Percentiles rank a stretch among this genome's conserved stretches.
phyloP scores from a whole-genome alignment of 306 rosid genomes.

The Inga oerstediana region DNA sequence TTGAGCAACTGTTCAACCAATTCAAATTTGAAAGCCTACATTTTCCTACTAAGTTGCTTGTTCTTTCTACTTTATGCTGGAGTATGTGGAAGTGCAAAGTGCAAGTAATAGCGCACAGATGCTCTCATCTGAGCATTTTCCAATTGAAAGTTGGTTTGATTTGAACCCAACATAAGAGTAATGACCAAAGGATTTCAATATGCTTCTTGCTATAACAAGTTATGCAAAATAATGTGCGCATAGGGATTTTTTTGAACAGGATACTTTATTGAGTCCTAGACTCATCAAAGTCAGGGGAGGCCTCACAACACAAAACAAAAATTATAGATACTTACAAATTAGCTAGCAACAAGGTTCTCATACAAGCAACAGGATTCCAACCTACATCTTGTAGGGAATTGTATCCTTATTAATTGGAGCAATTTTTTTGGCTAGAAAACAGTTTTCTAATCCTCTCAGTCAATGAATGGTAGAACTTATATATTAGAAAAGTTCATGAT shows the following conservation, averaged over 20 bases:
- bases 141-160: neutral
- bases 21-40: constrained; percentile 22
- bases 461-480: neutral
- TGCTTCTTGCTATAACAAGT: neutral
- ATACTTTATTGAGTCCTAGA: neutral
- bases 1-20: constrained; percentile 16
- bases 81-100: neutral
- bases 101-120: neutral
- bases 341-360: neutral
- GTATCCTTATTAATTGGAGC: neutral
- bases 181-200: neutral
- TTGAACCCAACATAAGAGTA: neutral
- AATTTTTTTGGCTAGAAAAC: neutral
- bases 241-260: neutral
- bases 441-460: constrained; percentile 4
- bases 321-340: neutral
- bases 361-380: neutral
- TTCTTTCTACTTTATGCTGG: neutral
- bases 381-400: neutral
- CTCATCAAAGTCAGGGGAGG: neutral
- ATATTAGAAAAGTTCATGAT: neutral
- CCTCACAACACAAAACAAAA: neutral
- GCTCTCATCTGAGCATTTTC: constrained; percentile 19
- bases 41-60: neutral
- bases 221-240: neutral